Conservation (phyloP, 768 basidiomycete species). For the Termitomyces sp. region DNA sequence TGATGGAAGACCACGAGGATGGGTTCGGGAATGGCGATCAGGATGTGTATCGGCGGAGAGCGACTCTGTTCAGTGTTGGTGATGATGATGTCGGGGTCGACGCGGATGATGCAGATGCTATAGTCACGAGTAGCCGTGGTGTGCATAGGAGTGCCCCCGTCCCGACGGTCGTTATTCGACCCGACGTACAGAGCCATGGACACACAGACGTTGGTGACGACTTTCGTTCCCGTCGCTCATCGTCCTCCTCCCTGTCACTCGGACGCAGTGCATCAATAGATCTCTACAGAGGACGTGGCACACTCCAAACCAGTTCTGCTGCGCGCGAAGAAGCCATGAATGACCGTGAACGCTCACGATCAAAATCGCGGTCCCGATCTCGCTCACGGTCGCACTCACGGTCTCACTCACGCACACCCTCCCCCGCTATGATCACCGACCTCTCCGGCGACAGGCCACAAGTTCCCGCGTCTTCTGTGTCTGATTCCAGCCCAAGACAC, state of each 20-base stretch:
- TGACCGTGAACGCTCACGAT: conserved; percentile 16
- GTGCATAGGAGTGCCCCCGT: conserved; percentile 13
- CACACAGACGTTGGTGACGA: conserved; percentile 56
- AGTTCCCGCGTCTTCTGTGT: neutral
- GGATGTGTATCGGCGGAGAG: conserved; percentile 12
- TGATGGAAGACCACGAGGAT: conserved; percentile 22
- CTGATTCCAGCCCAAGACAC: conserved; percentile 15
- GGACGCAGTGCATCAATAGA: conserved; percentile 4
- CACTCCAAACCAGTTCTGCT: conserved; percentile 1
- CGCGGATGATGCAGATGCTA: conserved; percentile 11
- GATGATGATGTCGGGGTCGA: conserved; percentile 13
- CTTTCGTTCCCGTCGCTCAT: conserved; percentile 26
- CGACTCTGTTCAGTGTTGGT: conserved; percentile 17
- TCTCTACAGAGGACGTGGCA: conserved; percentile 12
- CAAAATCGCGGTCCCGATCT: conserved; percentile 25
- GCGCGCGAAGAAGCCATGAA: conserved; percentile 1
- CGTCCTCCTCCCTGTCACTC: conserved; percentile 8
- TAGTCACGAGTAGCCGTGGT: conserved; percentile 6
- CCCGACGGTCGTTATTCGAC: conserved; percentile 17
- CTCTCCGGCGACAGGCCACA: conserved; percentile 3
- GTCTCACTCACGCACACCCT: conserved; percentile 45
- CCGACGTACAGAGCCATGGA: conserved; percentile 54
- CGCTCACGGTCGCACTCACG: conserved; percentile 31
- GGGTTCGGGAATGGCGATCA: conserved; percentile 18
- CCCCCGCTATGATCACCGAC: conserved; percentile 29